phyloP scores from a whole-genome alignment of 331 rosid species.

The Erythrophleum ivorense region DNA sequence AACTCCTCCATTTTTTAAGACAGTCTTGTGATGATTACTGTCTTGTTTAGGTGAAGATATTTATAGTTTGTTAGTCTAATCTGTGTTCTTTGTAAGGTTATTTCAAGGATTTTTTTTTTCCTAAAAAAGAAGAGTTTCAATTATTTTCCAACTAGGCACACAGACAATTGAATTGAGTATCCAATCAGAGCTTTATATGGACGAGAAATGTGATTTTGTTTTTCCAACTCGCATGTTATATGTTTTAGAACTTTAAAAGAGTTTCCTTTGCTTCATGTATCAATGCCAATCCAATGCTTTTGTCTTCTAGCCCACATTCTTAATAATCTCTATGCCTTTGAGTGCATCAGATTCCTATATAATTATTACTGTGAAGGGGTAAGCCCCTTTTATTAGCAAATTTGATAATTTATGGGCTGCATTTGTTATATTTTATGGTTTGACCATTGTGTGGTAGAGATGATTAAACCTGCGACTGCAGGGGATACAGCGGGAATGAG shows the following conservation, averaged over 20 bases:
- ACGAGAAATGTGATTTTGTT: background rate
- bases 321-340: background rate
- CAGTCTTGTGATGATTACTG: background rate
- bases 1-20: conserved; percentile 5
- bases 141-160: conserved; percentile 4
- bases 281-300: conserved; percentile 10
- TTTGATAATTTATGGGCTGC: conserved; percentile 22
- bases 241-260: conserved; percentile 15
- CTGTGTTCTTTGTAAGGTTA: conserved; percentile 10
- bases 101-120: background rate
- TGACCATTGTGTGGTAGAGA: conserved; percentile 23
- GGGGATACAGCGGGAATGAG: background rate
- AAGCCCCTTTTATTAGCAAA: conserved; percentile 10
- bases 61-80: background rate
- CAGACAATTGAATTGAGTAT: conserved; percentile 15
- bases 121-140: background rate
- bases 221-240: background rate
- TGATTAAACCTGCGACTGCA: background rate
- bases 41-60: conserved; percentile 12
- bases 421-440: conserved; percentile 23
- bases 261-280: conserved; percentile 31
- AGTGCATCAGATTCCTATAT: conserved; percentile 17
- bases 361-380: conserved; percentile 11
- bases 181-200: conserved; percentile 7
- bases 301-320: background rate